Conservation (phyloP, 768 basidiomycete species). For the Auricularia cornea region DNA sequence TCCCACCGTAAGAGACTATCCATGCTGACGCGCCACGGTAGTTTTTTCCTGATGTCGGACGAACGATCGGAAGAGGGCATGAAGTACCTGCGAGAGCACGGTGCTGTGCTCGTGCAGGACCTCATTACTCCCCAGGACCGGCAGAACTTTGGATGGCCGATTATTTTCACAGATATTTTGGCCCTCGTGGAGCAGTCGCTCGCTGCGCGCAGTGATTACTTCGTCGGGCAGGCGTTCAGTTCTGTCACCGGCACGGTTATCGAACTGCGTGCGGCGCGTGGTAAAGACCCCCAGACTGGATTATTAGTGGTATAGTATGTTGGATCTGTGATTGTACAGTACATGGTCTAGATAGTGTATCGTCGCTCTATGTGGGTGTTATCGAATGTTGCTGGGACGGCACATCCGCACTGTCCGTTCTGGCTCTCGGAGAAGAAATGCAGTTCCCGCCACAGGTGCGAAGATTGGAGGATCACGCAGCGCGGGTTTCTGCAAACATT, state of each 20-base stretch:
- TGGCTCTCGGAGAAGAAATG: no score
- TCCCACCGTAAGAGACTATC: neutral
- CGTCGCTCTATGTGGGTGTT: no score
- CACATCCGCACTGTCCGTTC: no score
- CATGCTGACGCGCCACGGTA: neutral
- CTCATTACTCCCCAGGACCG: conserved; percentile 15
- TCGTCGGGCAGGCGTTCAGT: neutral
- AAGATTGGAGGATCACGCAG: no score
- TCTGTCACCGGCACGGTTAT: neutral
- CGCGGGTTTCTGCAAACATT: no score
- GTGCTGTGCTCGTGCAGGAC: conserved; percentile 15
- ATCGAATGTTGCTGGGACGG: no score
- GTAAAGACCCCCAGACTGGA: neutral
- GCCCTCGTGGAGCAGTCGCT: conserved; percentile 14
- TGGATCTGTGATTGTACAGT: no score
- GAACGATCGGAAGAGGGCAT: conserved; percentile 13
- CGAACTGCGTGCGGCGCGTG: neutral
- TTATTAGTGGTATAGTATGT: neutral
- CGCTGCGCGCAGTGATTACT: neutral
- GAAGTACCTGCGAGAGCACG: conserved; percentile 10
- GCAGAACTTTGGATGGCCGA: conserved; percentile 12
- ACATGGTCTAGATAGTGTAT: no score
- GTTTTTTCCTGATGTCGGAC: conserved; percentile 21
- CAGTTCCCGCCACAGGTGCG: no score
- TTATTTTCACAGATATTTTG: conserved; percentile 17